Base-by-base conservation (phyloP, 2,329 filamentous ascomycete genomes). In the Neoscytalidium dimidiatum region DNA sequence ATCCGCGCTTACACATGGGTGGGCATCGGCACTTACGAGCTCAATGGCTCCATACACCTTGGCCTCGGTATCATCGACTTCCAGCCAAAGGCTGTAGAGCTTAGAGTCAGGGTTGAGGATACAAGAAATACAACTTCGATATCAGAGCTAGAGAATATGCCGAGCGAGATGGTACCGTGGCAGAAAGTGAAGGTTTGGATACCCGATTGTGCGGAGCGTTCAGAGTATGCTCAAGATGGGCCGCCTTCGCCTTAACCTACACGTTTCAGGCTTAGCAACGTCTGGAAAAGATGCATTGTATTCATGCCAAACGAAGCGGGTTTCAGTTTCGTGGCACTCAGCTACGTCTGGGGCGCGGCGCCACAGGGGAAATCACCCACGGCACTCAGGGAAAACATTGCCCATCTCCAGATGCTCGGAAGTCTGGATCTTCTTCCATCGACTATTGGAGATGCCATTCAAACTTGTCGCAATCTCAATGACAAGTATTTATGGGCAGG, bases 281-380 rank as follows among this genome's bases (percentile, higher is more conserved):
- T 65, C 14, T 9, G 7, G 7, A 43, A 33, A 26, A 29, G 46
- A 9, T 62, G 64, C n/a, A 21, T 65, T 31, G 51, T 58, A 8
- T 29, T 23, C n/a, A 21, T 33, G 26, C 35, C 46, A 17, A 11
- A 5, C 1, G 26, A 23, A 9, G 1, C 6, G 7, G 17, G n/a
- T 7, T 31, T 17, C 35, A 48, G 19, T 21, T 65, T 46, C 31
- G 61, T 64, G 11, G 64, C 64, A 0, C 60, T 66, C 6, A 66
- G 64, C 31, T 66, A 64, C 43, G 51, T 60, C 13, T 66, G 64
- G 49, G 64, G 60, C 17, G 35, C 13, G 3, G 31, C n/a, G 6
- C 44, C 29, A 23, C 23, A 46, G 19, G 31, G 35, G 5, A n/a
- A 52, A 35, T 17, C 31, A 11, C 26, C 46, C 23, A 41, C 33